Evolutionary conservation across 2,329 filamentous ascomycete species (phyloP), one percentile per base, ranked within the genome.

Genomic region (Thielaviopsis punctulata): DNA sequence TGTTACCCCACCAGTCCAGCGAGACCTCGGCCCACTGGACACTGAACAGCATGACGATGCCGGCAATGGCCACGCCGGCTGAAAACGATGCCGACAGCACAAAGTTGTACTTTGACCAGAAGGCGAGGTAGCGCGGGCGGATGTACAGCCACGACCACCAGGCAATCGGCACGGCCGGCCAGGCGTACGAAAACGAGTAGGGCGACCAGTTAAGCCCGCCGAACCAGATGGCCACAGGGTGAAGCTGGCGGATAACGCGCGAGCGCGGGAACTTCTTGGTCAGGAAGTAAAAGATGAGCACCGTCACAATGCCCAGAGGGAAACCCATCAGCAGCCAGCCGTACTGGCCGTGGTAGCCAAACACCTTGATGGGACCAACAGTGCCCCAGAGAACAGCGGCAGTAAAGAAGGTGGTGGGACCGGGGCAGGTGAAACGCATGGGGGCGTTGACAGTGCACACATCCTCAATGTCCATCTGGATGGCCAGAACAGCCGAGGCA

Each of bases 61-160:
- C 71, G 0, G 70, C 62, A 43, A 75, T 62, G 18, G 71, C 70
- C 19, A 75, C 65, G 2, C 65, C 70, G 0, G 64, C 63, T 1
- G 65, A 68, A 51, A 72, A 67, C 1, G 69, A 64, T 0, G 71
- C 68, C 1, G 71, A 71, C 2, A 73, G 62, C 19, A 73, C 69
- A 53, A 70, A 73, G 59, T 72, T 67, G 58, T 67, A 66, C 64
- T 73, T 73, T 53, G 69, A 66, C 71, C 73, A 76, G 56, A 73
- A 68, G 2, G 60, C 66, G 23, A 72, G 64, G 57, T 68, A 70
- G 10, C 70, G 64, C 21, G 60, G 60, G 57, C 68, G 69, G 55
- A 72, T 59, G 58, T 67, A 75, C 23, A 73, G 61, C 69, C 71
- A 74, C 4, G 69, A 71, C 30, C 70, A 56, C 61, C 64, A 71